Evolutionary conservation across 768 basidiomycete genomes (phyloP), one percentile per base, ranked within the genome.

Genomic region (Hemileccinum rubropunctum): DNA sequence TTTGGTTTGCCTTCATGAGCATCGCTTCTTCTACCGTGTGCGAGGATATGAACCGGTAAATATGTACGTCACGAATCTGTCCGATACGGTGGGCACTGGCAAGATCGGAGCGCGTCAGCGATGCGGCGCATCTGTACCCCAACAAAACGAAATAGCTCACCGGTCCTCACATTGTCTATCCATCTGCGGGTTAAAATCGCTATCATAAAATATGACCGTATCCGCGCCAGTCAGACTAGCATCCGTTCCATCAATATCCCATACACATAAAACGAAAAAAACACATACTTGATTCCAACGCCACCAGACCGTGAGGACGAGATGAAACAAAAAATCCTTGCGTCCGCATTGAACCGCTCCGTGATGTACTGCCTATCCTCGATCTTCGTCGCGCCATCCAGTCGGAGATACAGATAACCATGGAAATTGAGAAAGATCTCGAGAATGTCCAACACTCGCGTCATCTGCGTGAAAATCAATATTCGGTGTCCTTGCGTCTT

Each of bases 381-480:
- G 50, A 97, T 91, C 70, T 90, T 94, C 47, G 95, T 98, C 35
- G 91, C 86, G 2, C 95, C 95, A 62, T 98, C 95, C 30, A 98
- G 72, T n/a, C 95, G 80, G 17, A 95, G 79, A 67, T 98, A 98
- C 11, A 95, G 80, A 64, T 95, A 89, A 0, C 95, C 95, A 62
- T 94, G 92, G 49, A 92, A 84, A 59, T 88, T 95, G 50, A 98
- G 77, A 68, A 93, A 98, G 15, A 86, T 84, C 65, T 98, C 95
- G 45, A 98, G 78, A 52, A 98, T 91, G 64, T 98, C 95, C 51
- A 98, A 77, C 28, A 98, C 86, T 52, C 79, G 78, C 27, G 95
- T 95, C 95, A 98, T 98, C 61, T 98, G 95, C 0, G 95, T 98
- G 70, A 98, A 98, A 54, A 98, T 95, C 41, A 98, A 76, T 21